These are phyloP conservation scores for Populus alba DNA, from an alignment of 345 rosid species.

Conservation along the genomic window DNA sequence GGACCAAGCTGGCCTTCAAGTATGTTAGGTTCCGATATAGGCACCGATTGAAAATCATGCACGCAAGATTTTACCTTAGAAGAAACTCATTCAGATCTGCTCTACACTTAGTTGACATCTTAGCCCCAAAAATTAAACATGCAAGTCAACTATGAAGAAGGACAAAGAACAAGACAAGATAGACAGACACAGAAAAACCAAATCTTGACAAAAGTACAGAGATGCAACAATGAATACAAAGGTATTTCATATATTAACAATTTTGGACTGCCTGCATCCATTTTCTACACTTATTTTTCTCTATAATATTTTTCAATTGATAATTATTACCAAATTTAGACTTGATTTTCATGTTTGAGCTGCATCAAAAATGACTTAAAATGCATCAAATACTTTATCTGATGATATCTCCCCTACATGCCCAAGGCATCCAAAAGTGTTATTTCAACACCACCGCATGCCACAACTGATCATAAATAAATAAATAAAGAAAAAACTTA, in stretches of 20 bases:
- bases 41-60: neutral
- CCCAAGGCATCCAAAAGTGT: neutral
- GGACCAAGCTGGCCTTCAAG: neutral
- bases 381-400: neutral
- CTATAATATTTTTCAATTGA: neutral
- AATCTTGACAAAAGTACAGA: neutral
- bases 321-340: neutral
- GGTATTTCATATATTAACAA: neutral
- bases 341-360: neutral
- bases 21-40: neutral
- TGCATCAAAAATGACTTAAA: neutral
- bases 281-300: neutral
- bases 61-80: neutral
- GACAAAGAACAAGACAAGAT: neutral
- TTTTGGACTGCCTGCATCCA: neutral
- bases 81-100: conserved; percentile 5
- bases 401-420: neutral
- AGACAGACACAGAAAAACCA: neutral
- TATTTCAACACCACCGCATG: neutral
- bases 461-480: neutral
- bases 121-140: neutral
- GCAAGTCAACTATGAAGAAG: neutral
- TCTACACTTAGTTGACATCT: neutral
- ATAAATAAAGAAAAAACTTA: neutral
- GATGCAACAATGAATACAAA: neutral